Evolutionary conservation across 306 rosid genomes (phyloP), one percentile per base, ranked within the genome.

Genomic region (Psophocarpus tetragonolobus): DNA sequence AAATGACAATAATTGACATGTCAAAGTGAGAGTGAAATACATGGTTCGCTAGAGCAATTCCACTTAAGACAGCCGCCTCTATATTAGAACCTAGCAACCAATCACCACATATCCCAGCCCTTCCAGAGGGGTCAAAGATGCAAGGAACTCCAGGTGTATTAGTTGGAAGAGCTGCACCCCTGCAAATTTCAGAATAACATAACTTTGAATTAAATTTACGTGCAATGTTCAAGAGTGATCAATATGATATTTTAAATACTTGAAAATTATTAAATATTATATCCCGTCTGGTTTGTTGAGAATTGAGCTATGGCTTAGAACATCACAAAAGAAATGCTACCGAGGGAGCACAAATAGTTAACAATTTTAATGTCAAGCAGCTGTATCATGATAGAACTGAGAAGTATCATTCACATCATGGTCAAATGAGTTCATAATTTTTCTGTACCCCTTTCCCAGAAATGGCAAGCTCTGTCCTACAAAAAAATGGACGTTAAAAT

Each of bases 141-240:
- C 92, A 94, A 39, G 98, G 97, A 74, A 90, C 50, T 66, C 87
- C 85, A 3, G 92, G 98, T 41, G 93, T 84, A 65, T 94, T 94
- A 12, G 92, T 89, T 39, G 98, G 97, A 77, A 94, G 97, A 75
- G 93, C 97, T 18, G 96, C 97, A 80, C 95, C 98, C 98, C 98
- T 94, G 92, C 84, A 82, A 64, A 33, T 83, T 0, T 30, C 80
- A 75, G 35, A 26, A 72, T 68, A 53, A 45, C 38, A 53, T 29
- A 30, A 71, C 27, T 75, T 75, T 17, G 30, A 76, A 62, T 18
- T 50, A 10, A 66, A 3, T 51, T 30, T n/a, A 38, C 41, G 8
- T 44, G 24, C 51, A 33, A 54, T 45, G 65, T n/a, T 48, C 36
- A 56, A 29, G 30, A 14, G 41, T 20, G 39, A 75, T 20, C 32